Conservation (phyloP, 441 rosid genomes). For the Caryocar brasiliense region DNA sequence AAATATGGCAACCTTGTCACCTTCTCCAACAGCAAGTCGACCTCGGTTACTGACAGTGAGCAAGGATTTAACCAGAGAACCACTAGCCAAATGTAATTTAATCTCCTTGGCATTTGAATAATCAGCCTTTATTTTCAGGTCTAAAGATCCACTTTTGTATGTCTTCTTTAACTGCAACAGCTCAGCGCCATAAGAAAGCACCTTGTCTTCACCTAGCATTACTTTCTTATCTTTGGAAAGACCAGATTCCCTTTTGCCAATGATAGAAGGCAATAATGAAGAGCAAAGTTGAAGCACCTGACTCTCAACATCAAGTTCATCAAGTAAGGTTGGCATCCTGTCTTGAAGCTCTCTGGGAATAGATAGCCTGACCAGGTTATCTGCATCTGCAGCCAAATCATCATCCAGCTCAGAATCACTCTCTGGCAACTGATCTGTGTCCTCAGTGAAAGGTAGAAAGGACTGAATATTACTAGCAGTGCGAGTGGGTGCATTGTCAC, state of each 20-base stretch:
- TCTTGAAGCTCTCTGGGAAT: conserved; percentile 75
- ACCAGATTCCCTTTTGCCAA: conserved; percentile 68
- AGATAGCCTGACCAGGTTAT: conserved; percentile 47
- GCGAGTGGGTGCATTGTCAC: conserved; percentile 47
- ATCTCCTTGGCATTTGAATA: conserved; percentile 98
- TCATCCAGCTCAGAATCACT: conserved; percentile 97
- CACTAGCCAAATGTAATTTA: conserved; percentile 78
- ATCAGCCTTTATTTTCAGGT: conserved; percentile 97
- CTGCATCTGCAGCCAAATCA: conserved; percentile 51
- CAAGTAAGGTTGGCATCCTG: conserved; percentile 51
- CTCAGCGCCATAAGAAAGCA: conserved; percentile 73
- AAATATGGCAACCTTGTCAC: conserved; percentile 97
- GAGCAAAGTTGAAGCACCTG: conserved; percentile 72
- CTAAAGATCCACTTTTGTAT: conserved; percentile 94
- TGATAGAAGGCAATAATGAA: conserved; percentile 67
- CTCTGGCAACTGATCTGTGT: conserved; percentile 80
- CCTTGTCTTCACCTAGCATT: conserved; percentile 68
- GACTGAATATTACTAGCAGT: conserved; percentile 62
- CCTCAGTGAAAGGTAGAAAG: conserved; percentile 75
- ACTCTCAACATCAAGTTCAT: conserved; percentile 82
- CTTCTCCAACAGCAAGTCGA: conserved; percentile 99
- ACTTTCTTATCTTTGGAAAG: conserved; percentile 69
- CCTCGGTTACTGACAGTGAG: conserved; percentile 94
- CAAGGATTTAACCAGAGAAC: conserved; percentile 94
- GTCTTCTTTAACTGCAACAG: conserved; percentile 96